A percentile compares a stretch with the other conserved stretches of the same genome.
Evolutionary conservation across 352 stramenopile genomes (phyloP).

Genomic region (Hyphochytrium catenoides): DNA sequence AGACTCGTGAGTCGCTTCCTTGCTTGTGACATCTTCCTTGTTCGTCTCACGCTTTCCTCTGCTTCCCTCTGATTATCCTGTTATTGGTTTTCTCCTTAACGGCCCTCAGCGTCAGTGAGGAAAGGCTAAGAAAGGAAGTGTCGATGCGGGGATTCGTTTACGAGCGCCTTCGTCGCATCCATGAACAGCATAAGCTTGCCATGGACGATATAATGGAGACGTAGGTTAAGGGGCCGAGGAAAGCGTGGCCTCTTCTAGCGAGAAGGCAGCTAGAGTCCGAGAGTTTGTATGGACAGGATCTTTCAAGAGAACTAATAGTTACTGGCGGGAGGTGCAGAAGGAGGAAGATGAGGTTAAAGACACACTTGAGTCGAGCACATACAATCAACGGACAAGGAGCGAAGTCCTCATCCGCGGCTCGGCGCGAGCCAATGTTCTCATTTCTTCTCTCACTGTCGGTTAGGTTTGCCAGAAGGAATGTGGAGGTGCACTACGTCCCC

Average conservation of each 20-base stretch:
- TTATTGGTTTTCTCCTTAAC: background rate
- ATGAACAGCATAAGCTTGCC: constrained; percentile 55
- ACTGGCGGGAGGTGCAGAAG: too few relatives aligned
- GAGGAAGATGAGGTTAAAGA: too few relatives aligned
- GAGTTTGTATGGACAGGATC: too few relatives aligned
- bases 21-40: constrained; percentile 4
- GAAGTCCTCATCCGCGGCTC: background rate
- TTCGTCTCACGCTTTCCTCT: constrained; percentile 1
- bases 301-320: too few relatives aligned
- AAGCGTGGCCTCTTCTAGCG: too few relatives aligned
- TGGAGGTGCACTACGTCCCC: background rate
- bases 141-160: constrained; percentile 65
- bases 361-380: too few relatives aligned
- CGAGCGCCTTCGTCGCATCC: constrained; percentile 49
- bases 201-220: constrained; percentile 53
- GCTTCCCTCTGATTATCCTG: constrained; percentile 5
- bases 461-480: background rate
- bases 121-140: constrained; percentile 63
- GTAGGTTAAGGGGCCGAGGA: too few relatives aligned
- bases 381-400: background rate
- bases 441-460: background rate
- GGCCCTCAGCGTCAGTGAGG: constrained; percentile 6
- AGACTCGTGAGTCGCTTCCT: constrained; percentile 29
- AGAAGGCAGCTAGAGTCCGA: background rate
- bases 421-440: background rate